Percentiles rank a stretch among this genome's conserved stretches.
phyloP scores from a whole-genome alignment of 257 asterid species.

The Solanum raphanifolium region DNA sequence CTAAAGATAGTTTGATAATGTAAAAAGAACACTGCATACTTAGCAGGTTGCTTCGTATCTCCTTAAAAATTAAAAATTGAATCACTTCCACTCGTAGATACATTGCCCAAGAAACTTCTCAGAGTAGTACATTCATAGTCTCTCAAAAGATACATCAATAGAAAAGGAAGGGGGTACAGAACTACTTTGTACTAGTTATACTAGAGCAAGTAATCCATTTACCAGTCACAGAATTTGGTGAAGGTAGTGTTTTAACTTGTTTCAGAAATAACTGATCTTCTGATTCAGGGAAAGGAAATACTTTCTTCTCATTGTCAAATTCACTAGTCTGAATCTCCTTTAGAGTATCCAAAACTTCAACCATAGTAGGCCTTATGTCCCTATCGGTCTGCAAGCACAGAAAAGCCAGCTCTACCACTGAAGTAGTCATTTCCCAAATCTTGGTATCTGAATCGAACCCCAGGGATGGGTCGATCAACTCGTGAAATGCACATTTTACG shows the following conservation, averaged over 20 bases:
- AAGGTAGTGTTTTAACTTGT: background rate
- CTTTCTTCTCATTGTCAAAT: background rate
- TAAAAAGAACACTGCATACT: background rate
- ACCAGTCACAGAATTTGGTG: background rate
- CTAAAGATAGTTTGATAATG: background rate
- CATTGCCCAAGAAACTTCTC: background rate
- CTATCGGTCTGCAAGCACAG: background rate
- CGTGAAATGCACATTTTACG: background rate
- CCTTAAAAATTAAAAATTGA: background rate
- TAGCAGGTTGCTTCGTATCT: background rate
- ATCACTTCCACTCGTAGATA: background rate
- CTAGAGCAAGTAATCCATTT: background rate
- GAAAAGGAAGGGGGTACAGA: background rate
- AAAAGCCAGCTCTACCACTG: background rate
- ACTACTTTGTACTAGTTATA: background rate
- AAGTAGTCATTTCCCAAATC: background rate
- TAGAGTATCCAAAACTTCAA: background rate
- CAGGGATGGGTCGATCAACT: background rate
- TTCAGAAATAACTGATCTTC: background rate
- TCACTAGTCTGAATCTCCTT: background rate
- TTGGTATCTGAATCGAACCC: background rate
- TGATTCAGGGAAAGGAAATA: background rate
- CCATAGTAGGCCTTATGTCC: background rate
- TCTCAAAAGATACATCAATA: background rate
- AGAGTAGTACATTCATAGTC: background rate